phyloP scores from a whole-genome alignment of 192 early-diverging fungal species.

The Backusella westeae region DNA sequence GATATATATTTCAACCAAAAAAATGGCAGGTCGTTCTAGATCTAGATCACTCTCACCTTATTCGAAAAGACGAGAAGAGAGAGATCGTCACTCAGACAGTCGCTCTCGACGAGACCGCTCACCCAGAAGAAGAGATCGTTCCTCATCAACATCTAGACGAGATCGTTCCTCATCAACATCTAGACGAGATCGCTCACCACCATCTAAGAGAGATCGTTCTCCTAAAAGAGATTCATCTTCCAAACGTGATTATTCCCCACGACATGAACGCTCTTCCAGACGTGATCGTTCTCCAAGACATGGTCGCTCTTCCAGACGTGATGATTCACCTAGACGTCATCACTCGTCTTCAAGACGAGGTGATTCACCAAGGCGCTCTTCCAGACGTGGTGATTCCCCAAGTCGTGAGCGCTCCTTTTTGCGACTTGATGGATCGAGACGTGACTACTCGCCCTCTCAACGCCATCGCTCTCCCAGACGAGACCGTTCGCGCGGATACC shows the following conservation, averaged over 20 bases:
- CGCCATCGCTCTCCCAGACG: not conserved
- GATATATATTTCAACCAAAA: not conserved
- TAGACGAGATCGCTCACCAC: not conserved
- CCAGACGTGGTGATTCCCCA: not conserved
- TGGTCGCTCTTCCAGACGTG: not conserved
- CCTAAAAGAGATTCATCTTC: not conserved
- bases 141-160: not conserved
- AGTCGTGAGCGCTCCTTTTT: conserved; percentile 3
- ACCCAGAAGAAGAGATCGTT: not conserved
- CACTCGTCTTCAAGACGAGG: not conserved
- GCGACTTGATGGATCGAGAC: not conserved
- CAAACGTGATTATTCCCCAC: not conserved
- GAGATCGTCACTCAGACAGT: not conserved
- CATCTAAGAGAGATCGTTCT: not conserved
- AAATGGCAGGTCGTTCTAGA: not conserved
- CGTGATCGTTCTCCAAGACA: not conserved
- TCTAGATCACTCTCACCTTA: conserved; percentile 15
- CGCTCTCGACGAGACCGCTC: not conserved
- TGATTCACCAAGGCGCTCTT: not conserved
- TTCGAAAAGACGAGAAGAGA: not conserved
- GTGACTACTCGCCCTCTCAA: not conserved
- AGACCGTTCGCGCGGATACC: not conserved
- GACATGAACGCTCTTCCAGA: not conserved
- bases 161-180: not conserved
- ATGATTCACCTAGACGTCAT: not conserved